These are phyloP conservation scores for Aureobasidium leucospermi DNA, from an alignment of 2,329 filamentous ascomycete genomes.

Conservation along the genomic window DNA sequence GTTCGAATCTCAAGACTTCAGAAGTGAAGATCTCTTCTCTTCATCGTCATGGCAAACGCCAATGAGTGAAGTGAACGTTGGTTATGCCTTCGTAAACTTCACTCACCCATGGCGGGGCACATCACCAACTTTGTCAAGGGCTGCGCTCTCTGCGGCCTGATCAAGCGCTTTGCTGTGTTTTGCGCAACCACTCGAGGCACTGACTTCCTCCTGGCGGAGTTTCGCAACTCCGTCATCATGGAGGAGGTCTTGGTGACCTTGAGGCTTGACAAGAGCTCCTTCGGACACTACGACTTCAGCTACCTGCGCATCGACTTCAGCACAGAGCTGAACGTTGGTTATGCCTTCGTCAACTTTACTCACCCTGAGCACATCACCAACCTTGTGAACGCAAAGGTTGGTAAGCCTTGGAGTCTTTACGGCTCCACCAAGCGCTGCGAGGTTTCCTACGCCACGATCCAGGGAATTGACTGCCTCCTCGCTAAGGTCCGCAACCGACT, in stretches of 20 bases:
- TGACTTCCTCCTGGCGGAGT: slow-evolving; percentile 68
- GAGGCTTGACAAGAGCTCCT: slow-evolving; percentile 68
- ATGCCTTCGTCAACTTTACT: slow-evolving; percentile 93
- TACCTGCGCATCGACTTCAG: slow-evolving; percentile 72
- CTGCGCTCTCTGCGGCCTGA: slow-evolving; percentile 73
- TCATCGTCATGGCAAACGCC: no score
- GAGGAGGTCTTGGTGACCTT: no score
- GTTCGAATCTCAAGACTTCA: neutral
- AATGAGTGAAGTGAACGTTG: slow-evolving; percentile 55
- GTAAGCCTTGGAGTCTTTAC: slow-evolving; percentile 60
- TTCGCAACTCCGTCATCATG: no score
- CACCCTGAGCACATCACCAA: slow-evolving; percentile 68
- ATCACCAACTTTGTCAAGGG: slow-evolving; percentile 49
- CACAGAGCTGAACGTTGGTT: slow-evolving; percentile 65
- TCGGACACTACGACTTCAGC: slow-evolving; percentile 86
- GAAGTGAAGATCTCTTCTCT: no score
- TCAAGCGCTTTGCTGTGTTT: slow-evolving; percentile 82
- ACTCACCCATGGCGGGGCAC: slow-evolving; percentile 57
- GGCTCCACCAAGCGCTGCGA: slow-evolving; percentile 79
- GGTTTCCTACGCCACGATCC: slow-evolving; percentile 94
- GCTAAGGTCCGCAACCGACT: slow-evolving; percentile 35
- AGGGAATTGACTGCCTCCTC: slow-evolving; percentile 83
- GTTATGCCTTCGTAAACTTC: slow-evolving; percentile 97
- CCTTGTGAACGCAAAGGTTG: slow-evolving; percentile 18
- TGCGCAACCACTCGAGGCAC: slow-evolving; percentile 97